Conservation (phyloP, 805 yeast species). For the Yamadazyma philogaea region DNA sequence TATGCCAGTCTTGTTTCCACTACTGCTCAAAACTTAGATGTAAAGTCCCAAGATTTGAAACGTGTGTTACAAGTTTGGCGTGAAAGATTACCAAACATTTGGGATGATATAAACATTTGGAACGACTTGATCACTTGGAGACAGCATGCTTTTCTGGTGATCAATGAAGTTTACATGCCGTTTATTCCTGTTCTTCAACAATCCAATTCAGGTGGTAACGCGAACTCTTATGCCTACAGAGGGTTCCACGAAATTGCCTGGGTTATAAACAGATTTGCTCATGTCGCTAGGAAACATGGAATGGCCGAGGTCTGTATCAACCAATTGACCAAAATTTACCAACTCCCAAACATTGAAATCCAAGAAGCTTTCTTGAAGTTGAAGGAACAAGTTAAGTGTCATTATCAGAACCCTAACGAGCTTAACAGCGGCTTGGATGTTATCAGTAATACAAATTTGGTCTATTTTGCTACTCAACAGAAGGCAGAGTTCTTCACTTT, state of each 20-base stretch:
- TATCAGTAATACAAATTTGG: constrained; percentile 91
- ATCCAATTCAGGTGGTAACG: constrained; percentile 58
- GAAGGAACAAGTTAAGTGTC: constrained; percentile 97
- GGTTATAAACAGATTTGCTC: constrained; percentile 97
- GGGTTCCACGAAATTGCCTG: constrained; percentile 99
- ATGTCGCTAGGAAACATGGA: constrained; percentile 94
- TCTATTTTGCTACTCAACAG: constrained; percentile 94
- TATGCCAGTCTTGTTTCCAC: constrained; percentile 85
- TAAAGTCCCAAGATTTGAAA: constrained; percentile 90
- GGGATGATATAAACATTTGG: constrained; percentile 99
- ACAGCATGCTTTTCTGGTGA: constrained; percentile 95
- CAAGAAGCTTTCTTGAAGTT: constrained; percentile 96
- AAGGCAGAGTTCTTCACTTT: constrained; percentile 97
- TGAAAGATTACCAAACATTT: constrained; percentile 89
- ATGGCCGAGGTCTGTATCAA: constrained; percentile 96
- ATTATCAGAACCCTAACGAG: constrained; percentile 87
- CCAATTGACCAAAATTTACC: constrained; percentile 89
- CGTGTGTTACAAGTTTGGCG: constrained; percentile 97
- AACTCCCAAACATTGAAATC: constrained; percentile 94
- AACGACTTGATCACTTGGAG: constrained; percentile 98
- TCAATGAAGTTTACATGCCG: constrained; percentile 91
- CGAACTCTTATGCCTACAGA: constrained; percentile 91
- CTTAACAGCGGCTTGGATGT: constrained; percentile 94
- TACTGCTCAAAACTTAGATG: constrained; percentile 87
- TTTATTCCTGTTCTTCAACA: constrained; percentile 83